Evolutionary conservation across 163 green algal genomes (phyloP).

Genomic region (Prototheca wickerhamii): DNA sequence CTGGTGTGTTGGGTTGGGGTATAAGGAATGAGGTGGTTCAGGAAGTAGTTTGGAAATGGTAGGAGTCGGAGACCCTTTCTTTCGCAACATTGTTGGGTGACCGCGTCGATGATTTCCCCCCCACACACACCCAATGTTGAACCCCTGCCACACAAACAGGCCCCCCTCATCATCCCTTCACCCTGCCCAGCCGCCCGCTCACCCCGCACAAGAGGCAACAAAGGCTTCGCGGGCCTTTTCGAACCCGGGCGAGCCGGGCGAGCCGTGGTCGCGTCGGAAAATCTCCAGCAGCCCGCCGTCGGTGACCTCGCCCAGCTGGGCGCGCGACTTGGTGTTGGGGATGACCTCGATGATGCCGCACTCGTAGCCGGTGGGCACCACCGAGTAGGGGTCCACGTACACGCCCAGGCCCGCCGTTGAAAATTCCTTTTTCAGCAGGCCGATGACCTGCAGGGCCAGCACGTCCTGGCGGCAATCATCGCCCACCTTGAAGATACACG

Average conservation of each 20-base stretch:
- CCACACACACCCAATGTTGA: no score
- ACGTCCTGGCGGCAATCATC: constrained; percentile 94
- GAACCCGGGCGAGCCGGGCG: constrained; percentile 61
- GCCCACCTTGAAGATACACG: constrained; percentile 97
- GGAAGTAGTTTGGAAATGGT: no score
- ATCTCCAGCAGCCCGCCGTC: constrained; percentile 90
- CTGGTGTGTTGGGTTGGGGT: constrained; percentile 7
- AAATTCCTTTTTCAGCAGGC: constrained; percentile 67
- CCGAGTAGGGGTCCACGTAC: constrained; percentile 91
- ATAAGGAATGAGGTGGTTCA: not conserved
- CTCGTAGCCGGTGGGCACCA: constrained; percentile 91
- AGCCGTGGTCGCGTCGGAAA: constrained; percentile 81
- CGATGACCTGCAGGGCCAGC: constrained; percentile 85
- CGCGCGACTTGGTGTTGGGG: constrained; percentile 58
- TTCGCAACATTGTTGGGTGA: no score
- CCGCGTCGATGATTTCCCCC: no score
- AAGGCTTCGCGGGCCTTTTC: constrained; percentile 83
- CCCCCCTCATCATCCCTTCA: not conserved
- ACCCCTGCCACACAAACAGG: not conserved
- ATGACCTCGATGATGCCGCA: constrained; percentile 89
- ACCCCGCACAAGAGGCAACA: constrained; percentile 72
- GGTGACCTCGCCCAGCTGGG: constrained; percentile 62
- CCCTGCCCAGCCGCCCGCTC: not conserved
- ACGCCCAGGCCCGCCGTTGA: constrained; percentile 59
- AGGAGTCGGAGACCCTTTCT: no score